Percentiles rank a stretch among this genome's conserved stretches.
Conservation (phyloP, 2,329 filamentous ascomycete species). For the Fusarium poae region DNA sequence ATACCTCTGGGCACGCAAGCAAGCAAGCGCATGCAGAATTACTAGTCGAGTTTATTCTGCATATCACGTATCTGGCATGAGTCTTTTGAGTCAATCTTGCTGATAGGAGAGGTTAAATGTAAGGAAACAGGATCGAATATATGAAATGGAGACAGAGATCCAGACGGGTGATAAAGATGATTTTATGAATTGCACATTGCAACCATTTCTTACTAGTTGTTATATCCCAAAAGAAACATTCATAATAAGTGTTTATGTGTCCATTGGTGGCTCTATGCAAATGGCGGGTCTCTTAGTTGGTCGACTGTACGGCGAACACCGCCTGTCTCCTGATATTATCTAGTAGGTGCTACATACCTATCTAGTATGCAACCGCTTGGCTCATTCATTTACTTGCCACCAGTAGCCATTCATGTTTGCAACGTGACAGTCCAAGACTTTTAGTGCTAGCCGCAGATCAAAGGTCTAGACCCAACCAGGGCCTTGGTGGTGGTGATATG, state of each 20-base stretch:
- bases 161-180: constrained; percentile 24
- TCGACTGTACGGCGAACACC: not conserved
- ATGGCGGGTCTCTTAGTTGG: not conserved
- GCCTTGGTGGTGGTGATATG: not conserved
- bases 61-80: constrained; percentile 26
- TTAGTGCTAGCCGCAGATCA: not conserved
- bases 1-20: constrained; percentile 10
- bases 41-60: constrained; percentile 25
- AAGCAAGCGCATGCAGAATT: constrained; percentile 30
- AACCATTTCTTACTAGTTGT: constrained; percentile 40
- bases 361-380: constrained; percentile 10
- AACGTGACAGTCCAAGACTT: constrained; percentile 22
- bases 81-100: constrained; percentile 27
- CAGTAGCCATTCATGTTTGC: constrained; percentile 5
- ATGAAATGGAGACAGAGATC: constrained; percentile 14
- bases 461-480: constrained; percentile 21
- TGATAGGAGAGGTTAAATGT: constrained; percentile 21
- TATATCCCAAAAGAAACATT: constrained; percentile 38
- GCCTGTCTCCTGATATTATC: no score
- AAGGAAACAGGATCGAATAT: constrained; percentile 25
- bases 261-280: not conserved
- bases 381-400: not conserved
- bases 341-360: no score
- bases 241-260: constrained; percentile 16
- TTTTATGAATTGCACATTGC: constrained; percentile 38